Percentiles rank a stretch among this genome's conserved stretches.
Evolutionary conservation across 2,329 filamentous ascomycete species (phyloP).

Genomic region (Tolypocladium endophyticum): DNA sequence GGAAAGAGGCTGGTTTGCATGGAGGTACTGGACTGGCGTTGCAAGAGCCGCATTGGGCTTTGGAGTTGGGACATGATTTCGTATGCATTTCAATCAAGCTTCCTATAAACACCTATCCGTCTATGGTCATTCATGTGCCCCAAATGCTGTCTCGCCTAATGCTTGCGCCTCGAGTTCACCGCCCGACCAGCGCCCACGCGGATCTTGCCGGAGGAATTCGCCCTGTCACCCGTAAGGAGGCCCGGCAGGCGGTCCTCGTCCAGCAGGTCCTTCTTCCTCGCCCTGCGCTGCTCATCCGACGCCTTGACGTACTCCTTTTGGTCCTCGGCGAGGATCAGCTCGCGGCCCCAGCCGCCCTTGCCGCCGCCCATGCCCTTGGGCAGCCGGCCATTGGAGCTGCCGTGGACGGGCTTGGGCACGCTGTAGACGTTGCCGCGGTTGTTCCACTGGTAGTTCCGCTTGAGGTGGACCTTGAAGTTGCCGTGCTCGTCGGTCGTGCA

Average conservation of each 20-base stretch:
- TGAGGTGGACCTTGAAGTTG: slow-evolving; percentile 75
- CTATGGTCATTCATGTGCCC: background rate
- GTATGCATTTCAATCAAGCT: slow-evolving; percentile 3
- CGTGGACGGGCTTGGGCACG: slow-evolving; percentile 80
- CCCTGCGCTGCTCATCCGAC: slow-evolving; percentile 51
- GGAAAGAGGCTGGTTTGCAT: background rate
- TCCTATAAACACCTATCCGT: background rate
- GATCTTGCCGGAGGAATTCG: slow-evolving; percentile 49
- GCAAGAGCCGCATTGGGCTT: background rate
- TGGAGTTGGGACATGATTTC: slow-evolving; percentile 1
- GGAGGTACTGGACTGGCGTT: background rate
- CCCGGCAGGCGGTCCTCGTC: slow-evolving; percentile 86
- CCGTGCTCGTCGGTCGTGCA: slow-evolving; percentile 77
- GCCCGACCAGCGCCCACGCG: slow-evolving; percentile 78
- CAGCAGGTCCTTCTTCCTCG: slow-evolving; percentile 74
- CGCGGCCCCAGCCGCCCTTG: slow-evolving; percentile 76
- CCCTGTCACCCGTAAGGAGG: slow-evolving; percentile 72
- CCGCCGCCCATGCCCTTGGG: slow-evolving; percentile 64
- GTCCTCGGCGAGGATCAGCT: slow-evolving; percentile 81
- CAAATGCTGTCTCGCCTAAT: slow-evolving; percentile 15
- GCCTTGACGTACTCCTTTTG: slow-evolving; percentile 82
- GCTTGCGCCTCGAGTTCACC: slow-evolving; percentile 68
- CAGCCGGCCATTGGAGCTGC: slow-evolving; percentile 67
- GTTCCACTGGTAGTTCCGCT: slow-evolving; percentile 94
- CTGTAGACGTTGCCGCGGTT: slow-evolving; percentile 86